Evolutionary conservation across 192 early-diverging fungal species (phyloP).

Genomic region (Backusella morwellensis): DNA sequence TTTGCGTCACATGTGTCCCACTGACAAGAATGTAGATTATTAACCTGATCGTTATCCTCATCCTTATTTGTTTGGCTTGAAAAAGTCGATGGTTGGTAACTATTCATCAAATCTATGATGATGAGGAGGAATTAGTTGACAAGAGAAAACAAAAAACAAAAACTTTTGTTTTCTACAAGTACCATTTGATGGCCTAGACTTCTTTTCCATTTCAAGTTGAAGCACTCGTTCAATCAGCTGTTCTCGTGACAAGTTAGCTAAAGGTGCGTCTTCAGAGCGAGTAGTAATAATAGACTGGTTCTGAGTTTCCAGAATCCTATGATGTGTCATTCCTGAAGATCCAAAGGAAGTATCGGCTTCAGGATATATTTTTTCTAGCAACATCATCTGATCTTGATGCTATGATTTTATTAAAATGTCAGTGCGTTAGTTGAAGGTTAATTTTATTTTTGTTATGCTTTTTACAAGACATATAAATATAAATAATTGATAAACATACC

Average conservation of each 20-base stretch:
- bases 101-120: neutral
- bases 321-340: neutral
- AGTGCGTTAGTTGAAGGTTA: neutral
- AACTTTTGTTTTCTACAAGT: neutral
- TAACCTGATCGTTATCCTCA: neutral
- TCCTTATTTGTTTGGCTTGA: neutral
- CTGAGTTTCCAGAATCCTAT: neutral
- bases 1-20: conserved; percentile 12
- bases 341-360: neutral
- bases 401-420: conserved; percentile 1
- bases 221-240: conserved; percentile 13
- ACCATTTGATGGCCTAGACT: neutral
- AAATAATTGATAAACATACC: neutral
- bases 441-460: neutral
- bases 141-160: neutral
- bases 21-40: conserved; percentile 17
- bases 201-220: conserved; percentile 18
- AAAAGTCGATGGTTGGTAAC: neutral
- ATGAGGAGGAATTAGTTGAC: neutral
- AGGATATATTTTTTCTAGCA: conserved; percentile 12
- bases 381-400: conserved; percentile 22
- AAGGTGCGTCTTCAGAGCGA: neutral
- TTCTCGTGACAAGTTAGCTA: conserved; percentile 16
- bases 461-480: neutral
- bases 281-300: neutral